Percentiles rank a stretch among this genome's conserved stretches.
These are phyloP conservation scores for Salix suchowensis DNA, from an alignment of 345 rosid genomes.

Conservation along the genomic window DNA sequence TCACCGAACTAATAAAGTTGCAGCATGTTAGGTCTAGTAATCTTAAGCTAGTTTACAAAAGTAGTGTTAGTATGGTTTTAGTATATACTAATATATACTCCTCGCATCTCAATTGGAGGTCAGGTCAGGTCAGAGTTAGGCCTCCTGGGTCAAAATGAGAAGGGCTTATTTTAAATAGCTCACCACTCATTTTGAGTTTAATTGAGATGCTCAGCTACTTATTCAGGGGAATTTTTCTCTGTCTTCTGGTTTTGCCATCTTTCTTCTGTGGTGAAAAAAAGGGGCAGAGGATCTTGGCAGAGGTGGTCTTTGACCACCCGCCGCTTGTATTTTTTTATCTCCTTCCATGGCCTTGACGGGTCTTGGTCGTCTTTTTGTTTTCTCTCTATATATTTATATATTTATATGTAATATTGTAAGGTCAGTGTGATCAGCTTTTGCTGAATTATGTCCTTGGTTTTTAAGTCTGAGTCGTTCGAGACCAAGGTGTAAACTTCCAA, in stretches of 20 bases:
- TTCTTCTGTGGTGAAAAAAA: not conserved
- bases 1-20: no score
- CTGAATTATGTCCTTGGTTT: constrained; percentile 4
- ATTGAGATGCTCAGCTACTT: not conserved
- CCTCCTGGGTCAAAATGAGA: constrained; percentile 18
- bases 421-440: constrained; percentile 14
- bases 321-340: constrained; percentile 12
- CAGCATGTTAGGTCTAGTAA: not conserved
- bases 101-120: not conserved
- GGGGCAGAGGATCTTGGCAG: constrained; percentile 26
- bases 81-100: constrained; percentile 7
- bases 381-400: no score
- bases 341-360: not conserved
- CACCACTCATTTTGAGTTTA: constrained; percentile 21
- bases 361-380: not conserved
- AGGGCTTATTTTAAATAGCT: constrained; percentile 39
- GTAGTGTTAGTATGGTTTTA: not conserved
- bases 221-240: not conserved
- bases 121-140: not conserved
- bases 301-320: constrained; percentile 55
- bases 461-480: not conserved
- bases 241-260: constrained; percentile 10
- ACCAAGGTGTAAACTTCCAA: constrained; percentile 6
- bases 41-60: not conserved
- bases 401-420: not conserved